phyloP scores from a whole-genome alignment of 352 stramenopile genomes.

The Phytophthora foliorum region DNA sequence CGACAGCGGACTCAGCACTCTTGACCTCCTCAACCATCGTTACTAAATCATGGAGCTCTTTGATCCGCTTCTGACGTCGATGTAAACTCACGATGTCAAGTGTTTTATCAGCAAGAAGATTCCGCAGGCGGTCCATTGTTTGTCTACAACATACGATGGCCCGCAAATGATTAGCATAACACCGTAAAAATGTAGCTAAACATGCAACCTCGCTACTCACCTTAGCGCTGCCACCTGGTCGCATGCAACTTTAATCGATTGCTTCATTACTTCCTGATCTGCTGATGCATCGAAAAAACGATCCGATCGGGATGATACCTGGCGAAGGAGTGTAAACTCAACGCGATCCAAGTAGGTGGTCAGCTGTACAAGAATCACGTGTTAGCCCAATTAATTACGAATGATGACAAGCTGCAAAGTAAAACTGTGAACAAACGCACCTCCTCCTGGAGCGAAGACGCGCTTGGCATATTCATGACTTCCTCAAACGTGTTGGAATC shows the following conservation, averaged over 20 bases:
- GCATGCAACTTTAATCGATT: conserved; percentile 79
- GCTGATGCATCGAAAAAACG: conserved; percentile 88
- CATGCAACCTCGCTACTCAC: conserved; percentile 32
- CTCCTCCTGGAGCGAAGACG: conserved; percentile 73
- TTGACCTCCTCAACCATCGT: conserved; percentile 90
- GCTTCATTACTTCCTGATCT: conserved; percentile 89
- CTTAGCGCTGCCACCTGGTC: conserved; percentile 84
- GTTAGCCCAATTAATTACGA: conserved; percentile 1
- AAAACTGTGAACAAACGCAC: conserved; percentile 29
- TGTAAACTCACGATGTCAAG: conserved; percentile 91
- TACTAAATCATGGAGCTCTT: conserved; percentile 83
- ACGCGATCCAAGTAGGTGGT: conserved; percentile 87
- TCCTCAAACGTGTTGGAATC: conserved; percentile 84
- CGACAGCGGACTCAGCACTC: conserved; percentile 82
- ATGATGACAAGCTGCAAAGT: neutral
- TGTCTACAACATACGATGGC: conserved; percentile 41
- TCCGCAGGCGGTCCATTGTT: conserved; percentile 87
- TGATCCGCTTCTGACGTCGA: conserved; percentile 81
- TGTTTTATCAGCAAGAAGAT: conserved; percentile 84
- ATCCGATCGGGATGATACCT: conserved; percentile 87
- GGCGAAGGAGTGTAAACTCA: conserved; percentile 85
- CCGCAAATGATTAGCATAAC: conserved; percentile 5
- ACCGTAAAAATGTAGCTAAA: neutral
- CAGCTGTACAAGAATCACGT: conserved; percentile 43
- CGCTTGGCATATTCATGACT: conserved; percentile 77